These are phyloP conservation scores for Leccinum uliginosum DNA, from an alignment of 768 basidiomycete species.

Conservation along the genomic window DNA sequence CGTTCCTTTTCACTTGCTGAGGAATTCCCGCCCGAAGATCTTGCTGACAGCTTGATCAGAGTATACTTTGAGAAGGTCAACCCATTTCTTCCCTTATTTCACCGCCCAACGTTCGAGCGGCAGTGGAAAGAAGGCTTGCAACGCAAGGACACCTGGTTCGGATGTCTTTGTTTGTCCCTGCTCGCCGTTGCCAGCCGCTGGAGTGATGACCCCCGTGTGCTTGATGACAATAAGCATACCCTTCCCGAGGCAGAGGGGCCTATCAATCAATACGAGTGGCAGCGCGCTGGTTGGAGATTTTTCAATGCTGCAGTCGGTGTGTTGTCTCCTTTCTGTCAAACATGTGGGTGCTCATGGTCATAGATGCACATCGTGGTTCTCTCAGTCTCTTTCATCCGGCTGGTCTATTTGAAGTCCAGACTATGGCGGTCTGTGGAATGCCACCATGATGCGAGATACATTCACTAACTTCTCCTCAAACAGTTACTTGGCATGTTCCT, in stretches of 20 bases:
- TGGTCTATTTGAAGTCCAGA: constrained; percentile 60
- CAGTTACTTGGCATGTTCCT: constrained; percentile 56
- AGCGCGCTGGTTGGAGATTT: constrained; percentile 57
- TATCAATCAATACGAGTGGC: constrained; percentile 40
- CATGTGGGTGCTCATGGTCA: constrained; percentile 4
- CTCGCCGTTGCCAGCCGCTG: constrained; percentile 71
- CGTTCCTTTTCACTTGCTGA: constrained; percentile 34
- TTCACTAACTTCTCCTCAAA: constrained; percentile 9
- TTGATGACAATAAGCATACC: constrained; percentile 31
- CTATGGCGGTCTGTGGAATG: constrained; percentile 40
- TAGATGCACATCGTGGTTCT: constrained; percentile 50
- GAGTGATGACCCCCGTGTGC: constrained; percentile 56
- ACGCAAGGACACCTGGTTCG: constrained; percentile 54
- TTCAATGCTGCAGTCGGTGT: constrained; percentile 53
- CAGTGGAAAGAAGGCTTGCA: constrained; percentile 55
- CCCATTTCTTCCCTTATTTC: constrained; percentile 59
- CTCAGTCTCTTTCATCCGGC: constrained; percentile 53
- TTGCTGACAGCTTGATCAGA: constrained; percentile 54
- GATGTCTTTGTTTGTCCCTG: constrained; percentile 53
- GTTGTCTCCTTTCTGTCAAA: constrained; percentile 9
- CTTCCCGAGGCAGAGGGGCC: constrained; percentile 18
- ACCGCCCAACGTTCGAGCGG: constrained; percentile 63
- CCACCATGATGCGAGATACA: background rate
- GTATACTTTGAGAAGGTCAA: constrained; percentile 67
- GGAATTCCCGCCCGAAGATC: constrained; percentile 61